Evolutionary conservation across 2,329 filamentous ascomycete genomes (phyloP).

Genomic region (Fusarium longipes): DNA sequence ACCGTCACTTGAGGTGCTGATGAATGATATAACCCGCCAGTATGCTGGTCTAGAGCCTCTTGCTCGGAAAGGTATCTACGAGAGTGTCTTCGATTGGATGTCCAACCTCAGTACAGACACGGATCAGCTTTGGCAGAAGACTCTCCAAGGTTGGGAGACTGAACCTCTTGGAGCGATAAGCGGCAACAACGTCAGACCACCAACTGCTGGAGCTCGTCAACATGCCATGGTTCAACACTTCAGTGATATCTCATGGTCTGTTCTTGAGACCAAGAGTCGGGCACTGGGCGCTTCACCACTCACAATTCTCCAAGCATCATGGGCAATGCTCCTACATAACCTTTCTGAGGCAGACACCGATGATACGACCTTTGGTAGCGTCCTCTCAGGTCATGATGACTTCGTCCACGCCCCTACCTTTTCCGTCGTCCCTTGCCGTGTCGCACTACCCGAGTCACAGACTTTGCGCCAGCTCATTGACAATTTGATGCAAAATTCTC

Average conservation of each 20-base stretch:
- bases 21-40: not conserved
- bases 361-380: conserved; percentile 9
- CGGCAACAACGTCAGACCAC: conserved; percentile 3
- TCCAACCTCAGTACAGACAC: not conserved
- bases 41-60: conserved; percentile 1
- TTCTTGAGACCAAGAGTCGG: conserved; percentile 8
- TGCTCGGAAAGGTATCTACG: not conserved
- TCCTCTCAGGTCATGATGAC: conserved; percentile 7
- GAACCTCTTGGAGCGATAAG: conserved; percentile 17
- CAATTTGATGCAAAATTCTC: not conserved
- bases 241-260: not conserved
- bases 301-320: conserved; percentile 6
- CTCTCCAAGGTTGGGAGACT: conserved; percentile 15
- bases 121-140: conserved; percentile 8
- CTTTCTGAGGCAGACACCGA: conserved; percentile 18
- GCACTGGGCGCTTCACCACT: conserved; percentile 9
- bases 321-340: conserved; percentile 15
- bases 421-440: conserved; percentile 21
- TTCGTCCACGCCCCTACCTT: conserved; percentile 18
- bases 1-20: conserved; percentile 15
- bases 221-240: conserved; percentile 7
- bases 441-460: conserved; percentile 4
- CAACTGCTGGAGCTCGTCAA: not conserved
- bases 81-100: not conserved
- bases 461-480: not conserved